Conservation (phyloP, 331 rosid species). For the Prunus yedoensis region DNA sequence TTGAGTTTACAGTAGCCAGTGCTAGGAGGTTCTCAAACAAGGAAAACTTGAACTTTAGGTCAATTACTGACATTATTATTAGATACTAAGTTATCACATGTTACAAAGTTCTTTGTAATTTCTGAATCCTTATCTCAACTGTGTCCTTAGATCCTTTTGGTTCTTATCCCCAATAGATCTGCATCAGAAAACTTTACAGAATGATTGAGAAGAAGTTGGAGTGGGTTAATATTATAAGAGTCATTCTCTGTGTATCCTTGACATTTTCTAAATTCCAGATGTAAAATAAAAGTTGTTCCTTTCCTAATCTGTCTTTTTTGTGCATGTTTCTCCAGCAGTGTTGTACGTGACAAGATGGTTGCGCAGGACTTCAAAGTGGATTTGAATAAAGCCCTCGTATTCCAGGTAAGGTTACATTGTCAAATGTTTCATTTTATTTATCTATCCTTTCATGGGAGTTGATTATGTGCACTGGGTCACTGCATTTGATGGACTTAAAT, state of each 20-base stretch:
- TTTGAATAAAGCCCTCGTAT: slow-evolving; percentile 78
- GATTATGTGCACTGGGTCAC: neutral
- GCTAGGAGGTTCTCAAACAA: neutral
- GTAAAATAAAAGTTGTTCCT: slow-evolving; percentile 1
- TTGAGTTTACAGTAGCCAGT: neutral
- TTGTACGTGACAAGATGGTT: slow-evolving; percentile 58
- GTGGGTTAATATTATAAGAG: neutral
- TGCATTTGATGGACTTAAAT: neutral
- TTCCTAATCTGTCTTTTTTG: slow-evolving; percentile 2
- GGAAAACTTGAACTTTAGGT: neutral
- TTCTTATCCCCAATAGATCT: neutral
- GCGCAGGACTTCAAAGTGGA: slow-evolving; percentile 69
- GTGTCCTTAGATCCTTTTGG: neutral
- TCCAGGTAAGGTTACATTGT: slow-evolving; percentile 55
- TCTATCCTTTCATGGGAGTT: neutral
- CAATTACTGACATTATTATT: neutral
- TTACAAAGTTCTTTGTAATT: neutral
- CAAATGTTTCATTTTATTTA: neutral
- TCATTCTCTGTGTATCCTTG: neutral
- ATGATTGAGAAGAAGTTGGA: neutral
- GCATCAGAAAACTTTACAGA: neutral
- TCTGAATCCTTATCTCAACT: neutral
- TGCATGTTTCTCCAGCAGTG: slow-evolving; percentile 12
- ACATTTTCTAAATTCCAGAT: neutral
- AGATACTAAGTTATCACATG: neutral